phyloP scores from a whole-genome alignment of 1,284 basidiomycete species.

The Tilletia walkeri region DNA sequence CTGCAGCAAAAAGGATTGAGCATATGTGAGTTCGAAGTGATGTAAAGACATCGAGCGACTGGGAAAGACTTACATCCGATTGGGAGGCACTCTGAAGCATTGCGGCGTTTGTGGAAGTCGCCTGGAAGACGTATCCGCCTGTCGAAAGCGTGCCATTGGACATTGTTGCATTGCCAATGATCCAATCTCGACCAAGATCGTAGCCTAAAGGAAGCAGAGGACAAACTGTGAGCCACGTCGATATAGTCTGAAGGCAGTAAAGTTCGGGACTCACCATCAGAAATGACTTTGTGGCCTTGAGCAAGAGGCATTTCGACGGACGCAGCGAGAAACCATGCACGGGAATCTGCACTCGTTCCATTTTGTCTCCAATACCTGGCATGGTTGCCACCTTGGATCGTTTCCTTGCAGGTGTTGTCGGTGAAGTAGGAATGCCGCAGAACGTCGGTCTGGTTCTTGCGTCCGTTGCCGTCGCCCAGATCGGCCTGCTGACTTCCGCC shows the following conservation, averaged over 20 bases:
- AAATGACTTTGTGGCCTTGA: slow-evolving; percentile 41
- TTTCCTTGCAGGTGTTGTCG: slow-evolving; percentile 39
- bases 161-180: slow-evolving; percentile 47
- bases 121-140: slow-evolving; percentile 38
- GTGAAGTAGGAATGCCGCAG: slow-evolving; percentile 45
- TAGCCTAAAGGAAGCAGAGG: slow-evolving; percentile 24
- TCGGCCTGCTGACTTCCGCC: slow-evolving; percentile 49
- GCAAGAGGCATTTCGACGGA: slow-evolving; percentile 39
- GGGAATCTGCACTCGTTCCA: slow-evolving; percentile 29
- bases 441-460: slow-evolving; percentile 40
- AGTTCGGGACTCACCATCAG: slow-evolving; percentile 28
- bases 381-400: slow-evolving; percentile 51
- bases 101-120: slow-evolving; percentile 29
- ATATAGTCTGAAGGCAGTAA: neutral
- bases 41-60: too few species aligned
- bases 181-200: slow-evolving; percentile 43
- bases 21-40: neutral
- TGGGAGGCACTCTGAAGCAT: slow-evolving; percentile 30
- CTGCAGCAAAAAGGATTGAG: slow-evolving; percentile 18
- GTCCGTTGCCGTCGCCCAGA: slow-evolving; percentile 50
- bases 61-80: slow-evolving; percentile 13
- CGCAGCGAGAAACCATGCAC: slow-evolving; percentile 49
- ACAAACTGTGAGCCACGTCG: neutral
- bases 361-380: slow-evolving; percentile 51
- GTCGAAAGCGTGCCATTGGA: slow-evolving; percentile 33